Evolutionary conservation across 2,329 filamentous ascomycete genomes (phyloP).

Genomic region (Colletotrichum graminicola): DNA sequence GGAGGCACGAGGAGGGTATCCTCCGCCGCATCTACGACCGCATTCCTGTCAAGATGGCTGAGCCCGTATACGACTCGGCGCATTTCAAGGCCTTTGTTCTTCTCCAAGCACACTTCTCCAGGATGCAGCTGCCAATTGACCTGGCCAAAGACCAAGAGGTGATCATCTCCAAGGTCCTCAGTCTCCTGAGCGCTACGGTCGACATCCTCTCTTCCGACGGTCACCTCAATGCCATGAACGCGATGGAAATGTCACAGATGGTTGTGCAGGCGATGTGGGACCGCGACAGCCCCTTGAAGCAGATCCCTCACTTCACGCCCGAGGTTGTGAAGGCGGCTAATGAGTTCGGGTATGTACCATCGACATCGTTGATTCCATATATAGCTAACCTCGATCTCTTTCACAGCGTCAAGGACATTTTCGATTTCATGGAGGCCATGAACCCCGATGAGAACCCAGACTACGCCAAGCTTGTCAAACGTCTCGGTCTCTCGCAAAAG

Average conservation of each 20-base stretch:
- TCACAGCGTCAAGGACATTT: conserved; percentile 86
- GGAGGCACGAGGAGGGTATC: conserved; percentile 89
- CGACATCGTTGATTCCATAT: conserved; percentile 3
- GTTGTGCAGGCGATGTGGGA: conserved; percentile 99
- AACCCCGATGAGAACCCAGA: conserved; percentile 92
- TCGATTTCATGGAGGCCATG: conserved; percentile 99
- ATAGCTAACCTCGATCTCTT: conserved; percentile 49
- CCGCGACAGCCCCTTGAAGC: conserved; percentile 94
- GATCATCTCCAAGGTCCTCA: conserved; percentile 85
- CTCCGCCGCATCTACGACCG: conserved; percentile 94
- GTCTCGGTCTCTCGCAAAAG: conserved; percentile 81
- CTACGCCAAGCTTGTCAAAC: conserved; percentile 81
- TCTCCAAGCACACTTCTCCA: conserved; percentile 95
- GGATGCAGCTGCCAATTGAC: conserved; percentile 96
- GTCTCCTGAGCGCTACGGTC: conserved; percentile 89
- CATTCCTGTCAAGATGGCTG: conserved; percentile 93
- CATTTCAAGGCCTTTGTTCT: conserved; percentile 99
- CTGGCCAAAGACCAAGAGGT: conserved; percentile 95
- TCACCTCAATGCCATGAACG: conserved; percentile 95
- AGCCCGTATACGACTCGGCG: conserved; percentile 88
- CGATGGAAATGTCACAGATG: conserved; percentile 99
- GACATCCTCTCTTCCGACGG: conserved; percentile 97
- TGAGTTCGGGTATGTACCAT: conserved; percentile 74
- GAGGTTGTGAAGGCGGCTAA: conserved; percentile 87
- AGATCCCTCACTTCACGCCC: conserved; percentile 93